Percentiles rank a stretch among this genome's conserved stretches.
phyloP scores from a whole-genome alignment of 2,329 filamentous ascomycete species.

The Passalora sequoiae region DNA sequence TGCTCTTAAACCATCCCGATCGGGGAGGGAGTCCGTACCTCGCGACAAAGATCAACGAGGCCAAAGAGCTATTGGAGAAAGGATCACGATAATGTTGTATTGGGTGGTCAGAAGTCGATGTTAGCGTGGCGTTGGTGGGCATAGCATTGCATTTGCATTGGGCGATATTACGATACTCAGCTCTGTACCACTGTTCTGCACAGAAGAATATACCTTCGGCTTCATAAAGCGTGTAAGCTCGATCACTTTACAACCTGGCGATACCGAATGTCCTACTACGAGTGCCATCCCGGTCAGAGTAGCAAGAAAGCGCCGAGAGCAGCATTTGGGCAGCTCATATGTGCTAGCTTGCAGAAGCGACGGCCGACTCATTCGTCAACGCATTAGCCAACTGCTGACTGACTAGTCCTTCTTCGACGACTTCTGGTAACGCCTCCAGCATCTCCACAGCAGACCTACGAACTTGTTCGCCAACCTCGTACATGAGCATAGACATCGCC shows the following conservation, averaged over 20 bases:
- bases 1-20: conserved; percentile 97
- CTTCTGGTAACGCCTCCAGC: conserved; percentile 44
- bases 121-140: neutral
- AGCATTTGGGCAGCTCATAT: no score
- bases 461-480: conserved; percentile 35
- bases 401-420: conserved; percentile 51
- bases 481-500: conserved; percentile 36
- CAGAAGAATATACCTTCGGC: no score
- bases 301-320: no score
- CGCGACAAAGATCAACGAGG: conserved; percentile 97
- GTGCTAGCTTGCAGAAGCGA: neutral
- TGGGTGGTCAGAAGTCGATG: neutral
- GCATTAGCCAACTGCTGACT: conserved; percentile 17
- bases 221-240: no score
- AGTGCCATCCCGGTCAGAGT: no score
- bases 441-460: conserved; percentile 34
- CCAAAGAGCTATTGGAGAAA: conserved; percentile 93
- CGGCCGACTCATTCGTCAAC: neutral
- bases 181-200: no score
- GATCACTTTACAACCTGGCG: no score
- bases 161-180: conserved; percentile 1
- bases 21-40: conserved; percentile 93
- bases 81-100: conserved; percentile 5
- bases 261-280: no score
- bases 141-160: neutral